These are phyloP conservation scores for Pelargonium cotyledonis DNA, from an alignment of 441 rosid species.

Conservation along the genomic window DNA sequence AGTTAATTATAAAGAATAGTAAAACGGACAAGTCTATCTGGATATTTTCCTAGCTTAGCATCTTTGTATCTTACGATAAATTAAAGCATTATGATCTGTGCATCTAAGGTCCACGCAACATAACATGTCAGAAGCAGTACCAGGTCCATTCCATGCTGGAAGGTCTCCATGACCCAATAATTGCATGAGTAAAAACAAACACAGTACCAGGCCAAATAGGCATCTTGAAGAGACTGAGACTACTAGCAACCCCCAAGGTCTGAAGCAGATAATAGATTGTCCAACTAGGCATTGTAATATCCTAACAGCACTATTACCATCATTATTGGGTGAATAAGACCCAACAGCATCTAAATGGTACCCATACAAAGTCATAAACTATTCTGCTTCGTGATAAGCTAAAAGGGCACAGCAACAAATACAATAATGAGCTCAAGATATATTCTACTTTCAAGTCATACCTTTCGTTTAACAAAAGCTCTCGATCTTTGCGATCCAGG, in stretches of 20 bases:
- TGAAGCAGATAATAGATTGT: not conserved
- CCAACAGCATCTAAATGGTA: not conserved
- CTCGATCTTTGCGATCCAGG: constrained; percentile 85
- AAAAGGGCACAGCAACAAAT: not conserved
- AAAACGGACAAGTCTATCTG: not conserved
- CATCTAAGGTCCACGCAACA: not conserved
- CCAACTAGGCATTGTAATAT: not conserved
- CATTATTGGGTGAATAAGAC: not conserved
- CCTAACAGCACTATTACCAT: not conserved
- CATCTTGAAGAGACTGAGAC: not conserved
- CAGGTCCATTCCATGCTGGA: not conserved
- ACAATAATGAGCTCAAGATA: constrained; percentile 15
- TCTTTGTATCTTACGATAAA: not conserved
- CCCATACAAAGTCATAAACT: constrained; percentile 2
- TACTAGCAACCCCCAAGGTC: not conserved
- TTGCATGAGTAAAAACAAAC: not conserved
- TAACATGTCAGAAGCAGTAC: too few species aligned
- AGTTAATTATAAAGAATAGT: not conserved
- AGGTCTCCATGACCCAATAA: not conserved
- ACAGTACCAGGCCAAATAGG: not conserved
- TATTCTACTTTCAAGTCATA: constrained; percentile 25
- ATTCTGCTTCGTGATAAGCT: not conserved
- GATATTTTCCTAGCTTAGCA: not conserved
- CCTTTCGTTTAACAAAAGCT: constrained; percentile 84
- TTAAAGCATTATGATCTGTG: not conserved